Evolutionary conservation across 1,284 basidiomycete species (phyloP).

Genomic region (Heterobasidion irregulare): DNA sequence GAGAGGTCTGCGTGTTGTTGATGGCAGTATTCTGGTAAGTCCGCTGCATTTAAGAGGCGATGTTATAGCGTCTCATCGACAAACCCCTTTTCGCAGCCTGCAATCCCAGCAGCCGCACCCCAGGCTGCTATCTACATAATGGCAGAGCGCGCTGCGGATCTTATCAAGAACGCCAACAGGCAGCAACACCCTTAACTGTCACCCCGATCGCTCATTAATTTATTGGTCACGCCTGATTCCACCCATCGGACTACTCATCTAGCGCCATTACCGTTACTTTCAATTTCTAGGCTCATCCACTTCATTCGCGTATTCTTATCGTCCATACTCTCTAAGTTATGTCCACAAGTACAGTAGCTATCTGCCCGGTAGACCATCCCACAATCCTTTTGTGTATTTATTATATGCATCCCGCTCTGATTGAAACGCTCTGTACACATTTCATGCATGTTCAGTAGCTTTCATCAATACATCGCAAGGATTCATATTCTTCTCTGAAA

Average conservation of each 20-base stretch:
- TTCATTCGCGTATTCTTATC: no score
- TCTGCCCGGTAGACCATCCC: no score
- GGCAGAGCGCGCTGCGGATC: conserved; percentile 25
- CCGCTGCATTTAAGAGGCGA: not conserved
- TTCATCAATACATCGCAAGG: no score
- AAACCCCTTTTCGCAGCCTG: conserved; percentile 12
- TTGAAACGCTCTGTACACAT: no score
- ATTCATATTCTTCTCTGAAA: no score
- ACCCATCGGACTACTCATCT: not conserved
- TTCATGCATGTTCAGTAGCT: no score
- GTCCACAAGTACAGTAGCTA: no score
- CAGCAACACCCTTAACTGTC: not conserved
- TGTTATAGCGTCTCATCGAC: not conserved
- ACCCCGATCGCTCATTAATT: not conserved
- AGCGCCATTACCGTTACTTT: not conserved
- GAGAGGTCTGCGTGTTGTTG: conserved; percentile 17
- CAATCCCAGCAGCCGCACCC: conserved; percentile 22
- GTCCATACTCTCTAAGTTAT: no score
- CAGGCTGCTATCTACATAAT: conserved; percentile 28
- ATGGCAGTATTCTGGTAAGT: conserved; percentile 19
- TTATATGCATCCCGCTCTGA: no score
- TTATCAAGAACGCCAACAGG: not conserved
- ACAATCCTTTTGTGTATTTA: no score
- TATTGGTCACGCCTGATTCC: not conserved
- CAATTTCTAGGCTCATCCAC: no score